Evolutionary conservation across 1,139 yeast genomes (phyloP).

Genomic region (Debaryomycetaceae sp.): DNA sequence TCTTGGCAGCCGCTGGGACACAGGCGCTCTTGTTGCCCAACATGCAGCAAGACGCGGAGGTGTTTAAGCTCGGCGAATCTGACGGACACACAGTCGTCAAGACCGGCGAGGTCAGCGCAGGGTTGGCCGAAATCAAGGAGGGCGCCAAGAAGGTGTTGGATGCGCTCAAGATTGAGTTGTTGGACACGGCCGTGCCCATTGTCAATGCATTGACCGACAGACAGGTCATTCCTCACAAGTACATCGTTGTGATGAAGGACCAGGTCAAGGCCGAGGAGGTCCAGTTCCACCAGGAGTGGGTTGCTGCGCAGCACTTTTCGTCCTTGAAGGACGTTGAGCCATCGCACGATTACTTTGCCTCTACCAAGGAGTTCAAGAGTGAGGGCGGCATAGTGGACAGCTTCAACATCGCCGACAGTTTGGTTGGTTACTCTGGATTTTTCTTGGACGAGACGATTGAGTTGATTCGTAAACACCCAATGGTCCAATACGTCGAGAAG

Average conservation of each 20-base stretch:
- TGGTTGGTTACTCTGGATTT: slow-evolving; percentile 71
- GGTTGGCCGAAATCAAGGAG: neutral
- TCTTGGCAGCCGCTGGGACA: slow-evolving; percentile 57
- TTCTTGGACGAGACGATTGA: slow-evolving; percentile 72
- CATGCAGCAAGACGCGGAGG: slow-evolving; percentile 40
- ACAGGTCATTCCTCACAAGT: slow-evolving; percentile 67
- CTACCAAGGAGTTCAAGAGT: slow-evolving; percentile 27
- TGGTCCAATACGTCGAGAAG: slow-evolving; percentile 71
- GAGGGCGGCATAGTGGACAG: slow-evolving; percentile 64
- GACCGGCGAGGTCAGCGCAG: slow-evolving; percentile 3
- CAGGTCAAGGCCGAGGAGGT: slow-evolving; percentile 48
- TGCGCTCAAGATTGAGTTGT: slow-evolving; percentile 3
- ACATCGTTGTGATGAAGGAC: slow-evolving; percentile 78
- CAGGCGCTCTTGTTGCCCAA: slow-evolving; percentile 66
- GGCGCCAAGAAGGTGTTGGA: neutral
- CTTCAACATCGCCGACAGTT: slow-evolving; percentile 53
- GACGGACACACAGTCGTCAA: slow-evolving; percentile 7
- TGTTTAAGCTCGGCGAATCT: slow-evolving; percentile 6
- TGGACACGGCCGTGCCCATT: slow-evolving; percentile 38
- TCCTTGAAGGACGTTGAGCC: slow-evolving; percentile 21
- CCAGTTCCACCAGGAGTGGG: slow-evolving; percentile 63
- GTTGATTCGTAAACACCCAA: slow-evolving; percentile 67
- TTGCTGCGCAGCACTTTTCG: slow-evolving; percentile 45
- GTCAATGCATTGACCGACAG: slow-evolving; percentile 37
- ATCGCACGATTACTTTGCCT: slow-evolving; percentile 40